Evolutionary conservation across 2,329 filamentous ascomycete species (phyloP).

Genomic region (Beauveria scarabaeidicola): DNA sequence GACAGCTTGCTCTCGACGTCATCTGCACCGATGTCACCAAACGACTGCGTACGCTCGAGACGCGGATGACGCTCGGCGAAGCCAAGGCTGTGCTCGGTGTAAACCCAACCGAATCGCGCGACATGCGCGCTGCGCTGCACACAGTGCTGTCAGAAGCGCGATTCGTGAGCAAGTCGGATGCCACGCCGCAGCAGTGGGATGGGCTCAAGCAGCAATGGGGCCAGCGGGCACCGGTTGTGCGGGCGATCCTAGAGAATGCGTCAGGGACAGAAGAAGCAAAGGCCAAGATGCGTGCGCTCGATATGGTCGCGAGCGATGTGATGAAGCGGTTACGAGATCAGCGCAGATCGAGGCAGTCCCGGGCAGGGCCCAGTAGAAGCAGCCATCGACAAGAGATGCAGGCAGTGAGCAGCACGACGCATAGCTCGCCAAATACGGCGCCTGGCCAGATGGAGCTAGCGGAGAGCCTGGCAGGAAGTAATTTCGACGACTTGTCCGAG

Average conservation of each 20-base stretch:
- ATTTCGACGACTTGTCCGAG: conserved; percentile 20
- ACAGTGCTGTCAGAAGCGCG: conserved; percentile 55
- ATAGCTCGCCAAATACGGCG: conserved; percentile 12
- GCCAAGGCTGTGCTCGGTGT: conserved; percentile 54
- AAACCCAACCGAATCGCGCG: conserved; percentile 41
- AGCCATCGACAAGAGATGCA: background rate
- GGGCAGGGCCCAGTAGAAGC: background rate
- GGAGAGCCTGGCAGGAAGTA: conserved; percentile 15
- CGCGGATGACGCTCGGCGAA: conserved; percentile 62
- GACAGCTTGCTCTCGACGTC: conserved; percentile 64
- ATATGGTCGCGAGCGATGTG: conserved; percentile 65
- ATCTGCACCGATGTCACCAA: conserved; percentile 79
- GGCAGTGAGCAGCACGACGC: background rate
- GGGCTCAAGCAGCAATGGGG: conserved; percentile 63
- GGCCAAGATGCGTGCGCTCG: conserved; percentile 55
- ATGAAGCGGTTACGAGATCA: conserved; percentile 70
- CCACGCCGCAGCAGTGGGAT: conserved; percentile 62
- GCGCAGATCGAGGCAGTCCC: conserved; percentile 23
- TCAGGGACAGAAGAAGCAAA: conserved; percentile 43
- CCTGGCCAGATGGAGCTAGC: conserved; percentile 15
- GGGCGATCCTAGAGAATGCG: conserved; percentile 42
- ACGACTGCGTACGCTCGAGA: conserved; percentile 57
- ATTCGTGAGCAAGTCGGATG: conserved; percentile 66
- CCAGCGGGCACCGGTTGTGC: conserved; percentile 45
- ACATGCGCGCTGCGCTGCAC: conserved; percentile 58